Percentiles rank a stretch among this genome's conserved stretches.
phyloP scores from a whole-genome alignment of 1,284 basidiomycete species.

The Chalciporus sp. region DNA sequence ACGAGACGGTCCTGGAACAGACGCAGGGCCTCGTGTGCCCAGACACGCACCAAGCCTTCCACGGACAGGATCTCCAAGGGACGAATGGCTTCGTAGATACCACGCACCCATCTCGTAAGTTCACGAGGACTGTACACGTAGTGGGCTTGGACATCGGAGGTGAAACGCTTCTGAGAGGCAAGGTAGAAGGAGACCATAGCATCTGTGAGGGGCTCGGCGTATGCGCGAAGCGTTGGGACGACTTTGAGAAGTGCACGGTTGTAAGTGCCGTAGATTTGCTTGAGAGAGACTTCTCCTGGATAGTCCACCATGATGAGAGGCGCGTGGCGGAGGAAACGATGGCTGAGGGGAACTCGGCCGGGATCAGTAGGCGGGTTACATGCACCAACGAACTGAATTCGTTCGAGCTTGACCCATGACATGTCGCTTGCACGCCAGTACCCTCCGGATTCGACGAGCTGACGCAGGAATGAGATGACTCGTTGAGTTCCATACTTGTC shows the following conservation, averaged over 20 bases:
- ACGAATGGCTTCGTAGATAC: slow-evolving; percentile 95
- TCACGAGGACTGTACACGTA: slow-evolving; percentile 99
- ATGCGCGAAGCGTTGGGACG: slow-evolving; percentile 89
- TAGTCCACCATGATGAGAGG: slow-evolving; percentile 99
- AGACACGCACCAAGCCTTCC: slow-evolving; percentile 94
- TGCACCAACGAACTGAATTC: slow-evolving; percentile 99
- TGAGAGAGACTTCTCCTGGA: slow-evolving; percentile 94
- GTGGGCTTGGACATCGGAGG: slow-evolving; percentile 95
- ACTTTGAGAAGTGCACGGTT: slow-evolving; percentile 96
- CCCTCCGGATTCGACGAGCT: slow-evolving; percentile 93
- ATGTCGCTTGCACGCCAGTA: slow-evolving; percentile 96
- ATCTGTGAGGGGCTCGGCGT: slow-evolving; percentile 92
- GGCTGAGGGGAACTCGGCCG: slow-evolving; percentile 96
- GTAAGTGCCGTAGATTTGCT: slow-evolving; percentile 99
- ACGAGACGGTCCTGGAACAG: slow-evolving; percentile 98
- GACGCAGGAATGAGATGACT: slow-evolving; percentile 97
- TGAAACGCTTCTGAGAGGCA: slow-evolving; percentile 93
- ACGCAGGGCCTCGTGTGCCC: slow-evolving; percentile 98
- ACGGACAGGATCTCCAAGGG: slow-evolving; percentile 90
- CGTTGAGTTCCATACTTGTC: slow-evolving; percentile 99
- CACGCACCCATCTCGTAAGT: slow-evolving; percentile 96
- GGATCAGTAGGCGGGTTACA: slow-evolving; percentile 99
- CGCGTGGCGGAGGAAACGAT: slow-evolving; percentile 96
- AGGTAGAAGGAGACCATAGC: slow-evolving; percentile 98
- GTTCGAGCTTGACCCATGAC: slow-evolving; percentile 96